Percentiles rank a stretch among this genome's conserved stretches.
These are phyloP conservation scores for Daphne laureola DNA, from an alignment of 441 rosid genomes.

Conservation along the genomic window DNA sequence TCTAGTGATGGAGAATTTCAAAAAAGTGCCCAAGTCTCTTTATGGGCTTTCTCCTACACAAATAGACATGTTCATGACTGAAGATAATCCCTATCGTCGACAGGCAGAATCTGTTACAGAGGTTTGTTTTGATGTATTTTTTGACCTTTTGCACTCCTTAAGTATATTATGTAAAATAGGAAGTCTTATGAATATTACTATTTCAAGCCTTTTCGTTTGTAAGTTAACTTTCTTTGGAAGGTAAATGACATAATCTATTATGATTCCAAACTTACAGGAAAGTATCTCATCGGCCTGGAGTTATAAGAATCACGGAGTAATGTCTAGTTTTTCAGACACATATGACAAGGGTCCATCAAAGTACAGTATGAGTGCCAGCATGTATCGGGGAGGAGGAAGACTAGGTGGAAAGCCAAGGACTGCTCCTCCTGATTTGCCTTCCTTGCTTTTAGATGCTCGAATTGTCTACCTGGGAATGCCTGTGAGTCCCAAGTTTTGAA, in stretches of 20 bases:
- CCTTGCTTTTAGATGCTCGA: constrained; percentile 80
- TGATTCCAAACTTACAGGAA: constrained; percentile 36
- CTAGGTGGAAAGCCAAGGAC: constrained; percentile 41
- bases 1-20: constrained; percentile 75
- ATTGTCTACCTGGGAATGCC: constrained; percentile 86
- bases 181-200: neutral
- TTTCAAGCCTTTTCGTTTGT: too few relatives aligned
- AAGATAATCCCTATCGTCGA: constrained; percentile 59
- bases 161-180: neutral
- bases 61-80: constrained; percentile 88
- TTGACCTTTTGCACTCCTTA: constrained; percentile 2
- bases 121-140: constrained; percentile 29
- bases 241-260: neutral
- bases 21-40: constrained; percentile 59
- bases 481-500: constrained; percentile 27
- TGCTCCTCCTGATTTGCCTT: constrained; percentile 91
- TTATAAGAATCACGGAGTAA: constrained; percentile 60
- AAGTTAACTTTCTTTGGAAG: neutral
- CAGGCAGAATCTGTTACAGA: constrained; percentile 61
- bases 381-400: constrained; percentile 57
- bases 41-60: constrained; percentile 82
- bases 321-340: constrained; percentile 46
- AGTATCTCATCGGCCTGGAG: constrained; percentile 63
- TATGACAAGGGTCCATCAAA: constrained; percentile 37
- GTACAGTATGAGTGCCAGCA: constrained; percentile 66